A percentile compares a stretch with the other conserved stretches of the same genome.
Evolutionary conservation across 2,329 filamentous ascomycete species (phyloP).

Genomic region (Beauveria australis): DNA sequence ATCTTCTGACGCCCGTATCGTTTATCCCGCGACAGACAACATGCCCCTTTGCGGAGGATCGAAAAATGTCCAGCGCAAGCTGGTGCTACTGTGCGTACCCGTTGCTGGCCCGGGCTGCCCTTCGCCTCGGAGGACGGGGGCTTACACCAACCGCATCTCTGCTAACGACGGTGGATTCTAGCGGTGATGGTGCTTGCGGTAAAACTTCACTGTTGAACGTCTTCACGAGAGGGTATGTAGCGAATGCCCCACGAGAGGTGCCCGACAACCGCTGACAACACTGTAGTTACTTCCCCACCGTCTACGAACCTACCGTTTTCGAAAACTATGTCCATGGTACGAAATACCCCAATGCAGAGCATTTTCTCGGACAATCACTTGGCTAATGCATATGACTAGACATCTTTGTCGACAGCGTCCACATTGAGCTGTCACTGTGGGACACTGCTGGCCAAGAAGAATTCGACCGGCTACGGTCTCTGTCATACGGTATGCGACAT

Average conservation of each 20-base stretch:
- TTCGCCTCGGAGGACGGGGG: not conserved
- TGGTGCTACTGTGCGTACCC: constrained; percentile 68
- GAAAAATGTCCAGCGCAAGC: constrained; percentile 90
- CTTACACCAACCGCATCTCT: not conserved
- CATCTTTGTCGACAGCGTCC: constrained; percentile 94
- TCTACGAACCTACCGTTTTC: constrained; percentile 97
- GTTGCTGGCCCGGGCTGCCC: not conserved
- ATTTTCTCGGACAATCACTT: constrained; percentile 6
- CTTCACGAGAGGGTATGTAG: constrained; percentile 84
- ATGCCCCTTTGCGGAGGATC: constrained; percentile 54
- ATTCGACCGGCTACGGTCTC: constrained; percentile 89
- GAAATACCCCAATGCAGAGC: constrained; percentile 15
- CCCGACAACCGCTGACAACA: constrained; percentile 3
- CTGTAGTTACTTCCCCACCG: constrained; percentile 84
- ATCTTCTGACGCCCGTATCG: not conserved
- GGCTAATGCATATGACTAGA: constrained; percentile 42
- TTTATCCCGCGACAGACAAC: constrained; percentile 1
- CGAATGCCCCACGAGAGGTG: not conserved
- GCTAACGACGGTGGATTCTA: constrained; percentile 28
- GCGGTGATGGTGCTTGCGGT: constrained; percentile 90
- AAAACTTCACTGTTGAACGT: constrained; percentile 97
- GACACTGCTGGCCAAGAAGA: constrained; percentile 98
- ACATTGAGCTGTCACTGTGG: constrained; percentile 97
- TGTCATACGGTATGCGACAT: constrained; percentile 69
- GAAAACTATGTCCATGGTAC: constrained; percentile 98